Percentiles rank a stretch among this genome's conserved stretches.
Conservation (phyloP, 495 filamentous ascomycete genomes). For the Apodospora peruviana region DNA sequence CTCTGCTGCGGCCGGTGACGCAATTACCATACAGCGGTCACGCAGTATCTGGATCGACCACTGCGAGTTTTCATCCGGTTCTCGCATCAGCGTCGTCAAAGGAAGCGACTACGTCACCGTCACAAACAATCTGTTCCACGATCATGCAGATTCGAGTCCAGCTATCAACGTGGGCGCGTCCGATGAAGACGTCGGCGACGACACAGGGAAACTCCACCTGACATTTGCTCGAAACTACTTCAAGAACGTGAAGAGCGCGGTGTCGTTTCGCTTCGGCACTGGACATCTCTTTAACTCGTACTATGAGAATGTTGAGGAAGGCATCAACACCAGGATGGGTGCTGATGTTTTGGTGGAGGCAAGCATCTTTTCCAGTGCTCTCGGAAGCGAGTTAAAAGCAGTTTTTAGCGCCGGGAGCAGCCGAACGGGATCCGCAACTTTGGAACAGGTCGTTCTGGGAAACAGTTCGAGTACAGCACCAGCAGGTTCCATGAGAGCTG, state of each 20-base stretch:
- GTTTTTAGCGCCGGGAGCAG: background rate
- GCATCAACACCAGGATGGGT: background rate
- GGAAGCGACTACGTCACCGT: slow-evolving; percentile 42
- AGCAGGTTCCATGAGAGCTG: background rate
- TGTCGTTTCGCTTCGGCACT: slow-evolving; percentile 55
- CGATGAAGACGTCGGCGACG: slow-evolving; percentile 36
- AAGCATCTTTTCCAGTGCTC: slow-evolving; percentile 1
- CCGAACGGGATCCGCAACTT: background rate
- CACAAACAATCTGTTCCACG: slow-evolving; percentile 37
- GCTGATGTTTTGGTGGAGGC: slow-evolving; percentile 4
- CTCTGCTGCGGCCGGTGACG: no score
- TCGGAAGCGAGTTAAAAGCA: background rate
- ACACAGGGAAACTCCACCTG: slow-evolving; percentile 47
- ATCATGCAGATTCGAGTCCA: slow-evolving; percentile 44
- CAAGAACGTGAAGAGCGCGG: slow-evolving; percentile 52
- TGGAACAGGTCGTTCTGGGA: background rate
- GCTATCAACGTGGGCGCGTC: slow-evolving; percentile 53
- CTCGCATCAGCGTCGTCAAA: slow-evolving; percentile 51
- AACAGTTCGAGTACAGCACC: background rate
- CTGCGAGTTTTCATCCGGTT: slow-evolving; percentile 53
- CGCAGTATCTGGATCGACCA: slow-evolving; percentile 63
- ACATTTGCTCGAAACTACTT: slow-evolving; percentile 56
- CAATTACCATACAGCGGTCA: background rate
- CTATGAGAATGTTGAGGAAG: background rate
- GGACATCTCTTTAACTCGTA: slow-evolving; percentile 36